Percentiles rank a stretch among this genome's conserved stretches.
These are phyloP conservation scores for Atkinsonella texensis DNA, from an alignment of 2,329 filamentous ascomycete species.

Conservation along the genomic window DNA sequence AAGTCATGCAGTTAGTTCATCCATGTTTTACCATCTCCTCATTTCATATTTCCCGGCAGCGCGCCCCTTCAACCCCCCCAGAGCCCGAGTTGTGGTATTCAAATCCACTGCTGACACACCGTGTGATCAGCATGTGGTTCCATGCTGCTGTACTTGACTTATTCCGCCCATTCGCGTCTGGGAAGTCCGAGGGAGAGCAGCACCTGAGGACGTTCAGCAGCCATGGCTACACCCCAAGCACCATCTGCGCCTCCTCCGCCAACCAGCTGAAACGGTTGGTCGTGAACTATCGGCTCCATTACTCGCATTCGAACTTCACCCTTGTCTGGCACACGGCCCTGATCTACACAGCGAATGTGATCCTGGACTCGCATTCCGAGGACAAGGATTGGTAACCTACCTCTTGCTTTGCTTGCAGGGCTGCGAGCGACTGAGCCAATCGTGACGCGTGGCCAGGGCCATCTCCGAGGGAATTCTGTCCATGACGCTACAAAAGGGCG, in stretches of 20 bases:
- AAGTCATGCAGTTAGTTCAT: slow-evolving; percentile 10
- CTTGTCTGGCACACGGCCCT: slow-evolving; percentile 26
- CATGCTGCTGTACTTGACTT: slow-evolving; percentile 12
- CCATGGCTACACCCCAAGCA: slow-evolving; percentile 11
- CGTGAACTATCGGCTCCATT: slow-evolving; percentile 19
- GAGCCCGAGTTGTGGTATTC: too few relatives aligned
- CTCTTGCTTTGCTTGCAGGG: slow-evolving; percentile 23
- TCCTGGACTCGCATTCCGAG: slow-evolving; percentile 14
- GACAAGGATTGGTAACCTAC: slow-evolving; percentile 22
- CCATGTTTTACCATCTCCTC: neutral
- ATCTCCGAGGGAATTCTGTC: slow-evolving; percentile 19
- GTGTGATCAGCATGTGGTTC: slow-evolving; percentile 10
- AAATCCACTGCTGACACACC: neutral
- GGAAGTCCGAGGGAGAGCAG: neutral
- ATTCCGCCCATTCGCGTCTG: slow-evolving; percentile 15
- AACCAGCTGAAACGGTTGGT: slow-evolving; percentile 25
- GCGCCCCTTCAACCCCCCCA: too few relatives aligned
- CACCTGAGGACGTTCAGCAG: slow-evolving; percentile 16
- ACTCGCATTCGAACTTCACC: slow-evolving; percentile 19
- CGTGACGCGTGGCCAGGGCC: slow-evolving; percentile 20
- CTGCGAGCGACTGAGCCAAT: slow-evolving; percentile 19
- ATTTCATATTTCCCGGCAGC: neutral
- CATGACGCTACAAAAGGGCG: slow-evolving; percentile 18
- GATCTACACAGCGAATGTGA: slow-evolving; percentile 24
- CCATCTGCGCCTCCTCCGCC: slow-evolving; percentile 19